Base-by-base conservation (phyloP, 192 early-diverging fungal species). In the Backusella luteola region DNA sequence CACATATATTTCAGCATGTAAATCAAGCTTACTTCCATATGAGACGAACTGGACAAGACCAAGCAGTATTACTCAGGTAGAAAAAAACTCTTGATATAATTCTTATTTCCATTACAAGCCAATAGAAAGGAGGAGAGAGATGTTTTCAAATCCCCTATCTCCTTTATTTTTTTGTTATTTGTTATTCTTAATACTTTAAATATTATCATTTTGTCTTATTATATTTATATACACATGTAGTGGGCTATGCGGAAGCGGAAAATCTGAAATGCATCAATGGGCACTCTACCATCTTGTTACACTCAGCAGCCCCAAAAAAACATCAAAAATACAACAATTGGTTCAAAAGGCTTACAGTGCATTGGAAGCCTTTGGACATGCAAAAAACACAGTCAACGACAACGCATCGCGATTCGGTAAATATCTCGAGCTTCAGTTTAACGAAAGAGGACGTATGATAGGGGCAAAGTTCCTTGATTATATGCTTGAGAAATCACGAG, bases 61-160 rank as follows among this genome's bases (percentile, higher is more conserved):
- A 99, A 83, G 91, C 91, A 12, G 88, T 99, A 59, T 83, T 99
- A 9, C 90, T 97, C 73, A 90, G 89, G 97, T 97, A 91, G 73
- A 73, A 39, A n/a, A 19, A 36, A 5, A 32, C 44, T 32, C 17
- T 56, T 49, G 14, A 34, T 3, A 49, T 26, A 73, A 7, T 69
- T 39, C 9, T 71, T 70, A 26, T 63, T 63, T 63, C 26, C 21
- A 59, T 59, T 26, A 59, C 53, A 59, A 59, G 21, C 9, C 53
- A 59, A 26, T 59, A 21, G 2, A 59, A 21, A 21, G 11, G 53
- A 56, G 9, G 53, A 26, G 11, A 12, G 21, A 59, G 21, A 26
- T 59, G 53, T 59, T 59, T 59, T 59, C 53, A 59, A 59, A 59
- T 59, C 53, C 53, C 53, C 53, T 59, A 26, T 59, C 53, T 59